phyloP scores from a whole-genome alignment of 177 flowering plant species.

The Vitis hybrid region DNA sequence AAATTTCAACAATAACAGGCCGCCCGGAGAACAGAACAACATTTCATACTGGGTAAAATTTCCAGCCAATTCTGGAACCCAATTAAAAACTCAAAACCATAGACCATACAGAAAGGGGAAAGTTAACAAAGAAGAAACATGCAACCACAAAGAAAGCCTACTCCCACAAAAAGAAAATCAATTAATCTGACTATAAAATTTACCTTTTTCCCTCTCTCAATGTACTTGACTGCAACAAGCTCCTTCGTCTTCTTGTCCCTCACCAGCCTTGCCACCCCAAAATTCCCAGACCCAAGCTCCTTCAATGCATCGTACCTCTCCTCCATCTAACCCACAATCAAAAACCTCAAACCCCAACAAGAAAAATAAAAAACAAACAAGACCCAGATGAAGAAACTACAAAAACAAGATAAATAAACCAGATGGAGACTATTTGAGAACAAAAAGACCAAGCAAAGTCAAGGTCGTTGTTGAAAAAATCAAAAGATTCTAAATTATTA shows the following conservation, averaged over 20 bases:
- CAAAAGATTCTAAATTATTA: neutral
- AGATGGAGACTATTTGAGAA: no score
- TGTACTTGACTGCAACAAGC: slow-evolving; percentile 64
- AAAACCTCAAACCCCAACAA: neutral
- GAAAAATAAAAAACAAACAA: neutral
- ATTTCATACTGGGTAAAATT: no score
- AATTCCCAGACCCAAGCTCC: slow-evolving; percentile 64
- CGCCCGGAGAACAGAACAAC: no score
- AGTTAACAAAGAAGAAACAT: neutral
- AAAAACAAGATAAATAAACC: neutral
- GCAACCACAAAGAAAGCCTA: neutral
- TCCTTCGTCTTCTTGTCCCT: slow-evolving; percentile 65
- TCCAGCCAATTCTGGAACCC: no score
- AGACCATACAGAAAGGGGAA: no score
- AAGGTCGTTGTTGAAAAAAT: neutral
- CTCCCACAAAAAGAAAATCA: neutral
- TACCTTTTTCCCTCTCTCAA: slow-evolving; percentile 63
- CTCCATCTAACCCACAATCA: slow-evolving; percentile 33
- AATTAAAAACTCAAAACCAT: no score
- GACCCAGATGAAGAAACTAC: neutral
- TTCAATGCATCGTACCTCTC: slow-evolving; percentile 59
- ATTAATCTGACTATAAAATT: neutral
- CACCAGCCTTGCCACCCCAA: slow-evolving; percentile 62
- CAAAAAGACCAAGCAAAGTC: no score
- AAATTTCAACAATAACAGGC: neutral